Base-by-base conservation (phyloP, 805 yeast species). In the Suhomyces sp. region DNA sequence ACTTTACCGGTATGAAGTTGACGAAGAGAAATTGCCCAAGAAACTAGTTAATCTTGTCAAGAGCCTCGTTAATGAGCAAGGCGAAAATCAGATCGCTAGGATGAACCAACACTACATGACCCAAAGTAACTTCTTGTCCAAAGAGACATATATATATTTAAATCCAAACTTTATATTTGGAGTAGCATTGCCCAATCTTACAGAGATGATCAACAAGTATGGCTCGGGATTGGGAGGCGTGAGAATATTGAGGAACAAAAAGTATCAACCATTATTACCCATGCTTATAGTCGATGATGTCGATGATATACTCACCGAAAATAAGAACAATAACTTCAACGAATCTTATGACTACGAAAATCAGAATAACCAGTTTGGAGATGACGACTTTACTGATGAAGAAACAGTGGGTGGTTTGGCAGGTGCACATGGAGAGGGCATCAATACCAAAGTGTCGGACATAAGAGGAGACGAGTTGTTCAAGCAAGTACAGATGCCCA, bases 1-100 rank as follows among this genome's bases (percentile, higher is more conserved):
- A 56, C 81, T 84, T 60, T 94, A 94, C 70, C 82, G 88, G 47
- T 88, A 90, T 62, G 99, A 94, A 66, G 82, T 90, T 5, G 83
- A 86, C 10, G 99, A 94, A 65, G 73, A 73, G 15, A 86, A 85
- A 57, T 73, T 92, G 46, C 80, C 87, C 7, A 74, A 73, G 54
- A 54, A 64, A 10, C 54, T 67, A 13, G 48, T 63, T 3, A 65
- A 70, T 44, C 52, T 68, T 13, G 57, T 74, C 22, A 74, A 70
- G 53, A 53, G 61, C 22, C 71, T 74, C 23, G 55, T 64, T 51
- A 59, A 53, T 27, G 76, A 74, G 57, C 72, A 72, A 51, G 80
- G 79, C 0, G 73, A 72, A 49, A 58, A 58, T 12, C 78, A 73
- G 52, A 62, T 74, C 2, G 47, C 61, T 17, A 52, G 55, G 27